phyloP scores from a whole-genome alignment of 768 basidiomycete genomes.

The Pisolithus albus region DNA sequence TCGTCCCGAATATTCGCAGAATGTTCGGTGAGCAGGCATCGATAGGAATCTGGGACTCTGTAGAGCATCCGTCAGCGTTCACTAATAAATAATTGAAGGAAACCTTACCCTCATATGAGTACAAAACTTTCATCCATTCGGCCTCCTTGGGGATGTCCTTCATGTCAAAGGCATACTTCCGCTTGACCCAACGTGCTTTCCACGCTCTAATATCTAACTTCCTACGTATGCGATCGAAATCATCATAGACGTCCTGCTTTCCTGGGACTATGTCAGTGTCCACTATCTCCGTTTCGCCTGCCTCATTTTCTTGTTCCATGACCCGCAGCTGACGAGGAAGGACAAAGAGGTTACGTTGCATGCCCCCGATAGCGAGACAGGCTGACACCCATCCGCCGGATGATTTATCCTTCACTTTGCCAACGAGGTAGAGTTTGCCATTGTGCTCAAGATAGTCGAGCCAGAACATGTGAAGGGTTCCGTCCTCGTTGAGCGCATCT shows the following conservation, averaged over 20 bases:
- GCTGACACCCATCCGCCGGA: constrained; percentile 68
- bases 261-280: constrained; percentile 75
- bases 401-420: constrained; percentile 80
- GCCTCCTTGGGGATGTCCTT: constrained; percentile 73
- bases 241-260: constrained; percentile 65
- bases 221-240: constrained; percentile 75
- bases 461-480: constrained; percentile 90
- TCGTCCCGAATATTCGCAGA: constrained; percentile 82
- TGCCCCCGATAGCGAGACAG: constrained; percentile 76
- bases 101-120: constrained; percentile 73
- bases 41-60: constrained; percentile 49
- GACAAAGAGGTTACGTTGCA: constrained; percentile 88
- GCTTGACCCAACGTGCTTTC: constrained; percentile 77
- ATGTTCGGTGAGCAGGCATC: constrained; percentile 79
- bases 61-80: background rate
- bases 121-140: constrained; percentile 92
- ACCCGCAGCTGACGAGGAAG: constrained; percentile 68
- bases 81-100: background rate
- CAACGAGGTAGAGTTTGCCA: constrained; percentile 82
- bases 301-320: constrained; percentile 27
- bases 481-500: constrained; percentile 73
- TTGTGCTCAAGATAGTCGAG: constrained; percentile 86
- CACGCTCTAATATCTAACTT: constrained; percentile 68
- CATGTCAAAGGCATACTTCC: constrained; percentile 85
- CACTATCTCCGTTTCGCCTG: constrained; percentile 30